These are phyloP conservation scores for Helminthosporium solani DNA, from an alignment of 2,329 filamentous ascomycete genomes.

Conservation along the genomic window DNA sequence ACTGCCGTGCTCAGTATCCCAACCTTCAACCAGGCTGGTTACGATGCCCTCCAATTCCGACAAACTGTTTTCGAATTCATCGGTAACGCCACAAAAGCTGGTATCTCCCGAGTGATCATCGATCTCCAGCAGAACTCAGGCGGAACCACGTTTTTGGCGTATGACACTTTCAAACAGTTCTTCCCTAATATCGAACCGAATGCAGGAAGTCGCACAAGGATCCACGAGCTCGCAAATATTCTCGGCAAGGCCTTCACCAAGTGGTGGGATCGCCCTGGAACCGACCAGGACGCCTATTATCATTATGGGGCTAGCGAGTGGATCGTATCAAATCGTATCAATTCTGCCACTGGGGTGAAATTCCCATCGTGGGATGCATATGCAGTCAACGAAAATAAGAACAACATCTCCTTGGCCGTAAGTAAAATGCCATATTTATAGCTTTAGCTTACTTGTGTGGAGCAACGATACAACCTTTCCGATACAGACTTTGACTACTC, in stretches of 20 bases:
- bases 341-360: conserved; percentile 21
- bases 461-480: conserved; percentile 16
- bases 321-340: conserved; percentile 16
- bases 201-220: conserved; percentile 47
- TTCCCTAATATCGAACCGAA: conserved; percentile 48
- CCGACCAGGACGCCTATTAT: too few relatives aligned
- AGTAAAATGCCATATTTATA: conserved; percentile 3
- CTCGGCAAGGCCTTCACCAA: conserved; percentile 17
- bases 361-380: conserved; percentile 48
- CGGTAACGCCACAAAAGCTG: conserved; percentile 42
- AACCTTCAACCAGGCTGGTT: conserved; percentile 32
- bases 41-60: conserved; percentile 20
- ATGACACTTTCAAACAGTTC: conserved; percentile 49
- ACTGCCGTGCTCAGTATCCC: conserved; percentile 48
- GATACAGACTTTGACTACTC: conserved; percentile 3
- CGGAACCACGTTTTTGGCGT: conserved; percentile 43
- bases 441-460: not conserved
- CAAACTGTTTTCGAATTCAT: conserved; percentile 45
- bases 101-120: conserved; percentile 59
- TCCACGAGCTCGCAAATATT: conserved; percentile 31
- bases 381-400: conserved; percentile 20
- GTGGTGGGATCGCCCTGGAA: conserved; percentile 1
- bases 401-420: conserved; percentile 39
- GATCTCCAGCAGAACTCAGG: conserved; percentile 62
- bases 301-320: conserved; percentile 19